Evolutionary conservation across 352 stramenopile genomes (phyloP).

Genomic region (Pythium utonaiense): DNA sequence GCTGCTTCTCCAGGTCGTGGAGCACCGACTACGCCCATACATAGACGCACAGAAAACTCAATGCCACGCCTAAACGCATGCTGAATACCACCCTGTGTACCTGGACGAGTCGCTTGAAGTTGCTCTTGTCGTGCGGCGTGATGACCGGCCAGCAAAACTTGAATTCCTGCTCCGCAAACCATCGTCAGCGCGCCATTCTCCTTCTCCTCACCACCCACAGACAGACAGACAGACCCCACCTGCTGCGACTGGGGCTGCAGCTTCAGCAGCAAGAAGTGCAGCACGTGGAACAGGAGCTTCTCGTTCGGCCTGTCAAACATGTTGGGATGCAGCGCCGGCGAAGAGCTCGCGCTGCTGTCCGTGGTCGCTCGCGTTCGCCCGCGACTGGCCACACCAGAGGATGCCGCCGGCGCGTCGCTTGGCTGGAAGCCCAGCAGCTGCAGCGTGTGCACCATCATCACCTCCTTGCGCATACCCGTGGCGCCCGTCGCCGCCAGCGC

Average conservation of each 20-base stretch:
- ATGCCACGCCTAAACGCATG: not conserved
- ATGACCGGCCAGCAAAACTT: slow-evolving; percentile 53
- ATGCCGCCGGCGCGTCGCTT: not conserved
- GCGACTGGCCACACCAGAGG: not conserved
- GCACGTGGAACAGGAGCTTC: slow-evolving; percentile 41
- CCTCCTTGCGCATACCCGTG: slow-evolving; percentile 27
- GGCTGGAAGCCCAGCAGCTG: slow-evolving; percentile 34
- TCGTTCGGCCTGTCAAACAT: slow-evolving; percentile 59
- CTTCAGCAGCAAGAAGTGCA: slow-evolving; percentile 46
- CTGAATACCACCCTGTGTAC: slow-evolving; percentile 10
- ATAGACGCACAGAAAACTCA: not conserved
- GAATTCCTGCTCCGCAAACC: slow-evolving; percentile 29
- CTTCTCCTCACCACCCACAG: not conserved
- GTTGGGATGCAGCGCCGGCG: slow-evolving; percentile 22
- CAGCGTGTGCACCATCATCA: slow-evolving; percentile 45
- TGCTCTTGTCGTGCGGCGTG: slow-evolving; percentile 55
- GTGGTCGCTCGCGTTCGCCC: not conserved
- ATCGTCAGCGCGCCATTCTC: not conserved
- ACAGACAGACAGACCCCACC: slow-evolving; percentile 2
- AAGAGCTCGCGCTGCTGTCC: not conserved
- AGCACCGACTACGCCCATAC: slow-evolving; percentile 27
- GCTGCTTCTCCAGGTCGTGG: slow-evolving; percentile 45
- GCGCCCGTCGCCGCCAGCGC: slow-evolving; percentile 11
- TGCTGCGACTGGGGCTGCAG: slow-evolving; percentile 22
- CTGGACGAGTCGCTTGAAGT: slow-evolving; percentile 59